Percentiles rank a stretch among this genome's conserved stretches.
Evolutionary conservation across 768 basidiomycete species (phyloP).

Genomic region (Mycena crocata): DNA sequence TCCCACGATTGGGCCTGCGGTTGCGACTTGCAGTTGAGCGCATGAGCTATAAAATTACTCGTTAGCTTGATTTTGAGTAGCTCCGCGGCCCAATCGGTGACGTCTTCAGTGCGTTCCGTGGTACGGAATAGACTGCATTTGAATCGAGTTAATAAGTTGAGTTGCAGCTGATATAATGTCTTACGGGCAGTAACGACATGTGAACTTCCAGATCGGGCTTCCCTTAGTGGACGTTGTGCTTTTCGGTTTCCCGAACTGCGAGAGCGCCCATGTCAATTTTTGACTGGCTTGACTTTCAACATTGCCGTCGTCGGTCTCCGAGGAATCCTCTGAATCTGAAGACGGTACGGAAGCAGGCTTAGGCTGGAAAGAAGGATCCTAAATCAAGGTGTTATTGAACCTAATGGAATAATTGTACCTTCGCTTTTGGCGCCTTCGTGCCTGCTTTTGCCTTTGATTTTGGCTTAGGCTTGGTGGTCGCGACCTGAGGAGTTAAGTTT

Average conservation of each 20-base stretch:
- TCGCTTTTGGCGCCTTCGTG: no score
- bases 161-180: neutral
- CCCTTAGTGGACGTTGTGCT: neutral
- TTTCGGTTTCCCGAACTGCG: constrained; percentile 12
- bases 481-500: no score
- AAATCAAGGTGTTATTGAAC: no score
- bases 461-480: no score
- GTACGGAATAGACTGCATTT: neutral
- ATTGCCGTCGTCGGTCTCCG: neutral
- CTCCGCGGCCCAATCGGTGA: constrained; percentile 9
- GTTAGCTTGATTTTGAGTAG: constrained; percentile 3
- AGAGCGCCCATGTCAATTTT: constrained; percentile 13
- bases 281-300: constrained; percentile 5
- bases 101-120: neutral
- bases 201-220: constrained; percentile 5
- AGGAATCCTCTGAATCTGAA: no score
- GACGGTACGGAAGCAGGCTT: no score
- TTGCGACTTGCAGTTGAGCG: constrained; percentile 1
- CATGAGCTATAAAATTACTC: constrained; percentile 21
- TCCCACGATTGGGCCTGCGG: constrained; percentile 17
- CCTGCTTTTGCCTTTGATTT: no score
- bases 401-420: no score
- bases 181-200: constrained; percentile 20
- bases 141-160: no score
- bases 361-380: no score